These are phyloP conservation scores for Strobilomyces confusus DNA, from an alignment of 768 basidiomycete genomes.

Conservation along the genomic window DNA sequence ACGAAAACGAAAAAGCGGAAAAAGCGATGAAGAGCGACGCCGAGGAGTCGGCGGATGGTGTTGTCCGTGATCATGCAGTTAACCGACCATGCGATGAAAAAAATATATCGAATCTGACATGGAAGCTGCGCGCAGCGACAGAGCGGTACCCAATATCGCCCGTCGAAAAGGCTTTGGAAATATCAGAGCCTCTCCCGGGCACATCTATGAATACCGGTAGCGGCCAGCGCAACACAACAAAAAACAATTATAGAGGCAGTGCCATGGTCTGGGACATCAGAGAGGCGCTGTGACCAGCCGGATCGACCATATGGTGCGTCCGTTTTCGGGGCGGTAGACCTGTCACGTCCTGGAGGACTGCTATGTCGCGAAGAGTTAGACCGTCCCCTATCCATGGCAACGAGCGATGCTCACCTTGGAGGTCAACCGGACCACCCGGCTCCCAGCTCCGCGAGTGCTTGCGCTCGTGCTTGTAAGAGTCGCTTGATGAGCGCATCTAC, in stretches of 20 bases:
- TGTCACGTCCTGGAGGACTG: conserved; percentile 45
- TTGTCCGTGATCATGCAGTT: conserved; percentile 17
- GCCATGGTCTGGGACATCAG: conserved; percentile 55
- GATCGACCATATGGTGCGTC: conserved; percentile 61
- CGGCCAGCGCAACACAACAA: conserved; percentile 16
- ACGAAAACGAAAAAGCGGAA: background rate
- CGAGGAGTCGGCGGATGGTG: conserved; percentile 4
- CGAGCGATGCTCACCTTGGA: conserved; percentile 19
- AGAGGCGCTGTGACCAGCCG: conserved; percentile 45
- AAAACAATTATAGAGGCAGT: conserved; percentile 43
- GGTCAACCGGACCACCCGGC: conserved; percentile 38
- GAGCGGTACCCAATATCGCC: conserved; percentile 9
- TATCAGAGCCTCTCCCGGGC: conserved; percentile 17
- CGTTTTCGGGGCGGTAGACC: conserved; percentile 57
- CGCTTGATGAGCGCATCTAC: conserved; percentile 37
- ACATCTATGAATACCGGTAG: conserved; percentile 19
- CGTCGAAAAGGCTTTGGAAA: conserved; percentile 3
- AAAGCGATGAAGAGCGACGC: conserved; percentile 9
- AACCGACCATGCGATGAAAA: conserved; percentile 17
- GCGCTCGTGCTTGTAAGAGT: conserved; percentile 40
- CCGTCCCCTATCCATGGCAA: conserved; percentile 10
- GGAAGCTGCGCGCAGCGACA: conserved; percentile 9
- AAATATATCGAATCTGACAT: conserved; percentile 5
- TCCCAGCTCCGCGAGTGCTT: conserved; percentile 67
- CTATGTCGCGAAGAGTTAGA: conserved; percentile 6